Conservation (phyloP, 805 yeast genomes). For the Candida pseudoglaebosa region DNA sequence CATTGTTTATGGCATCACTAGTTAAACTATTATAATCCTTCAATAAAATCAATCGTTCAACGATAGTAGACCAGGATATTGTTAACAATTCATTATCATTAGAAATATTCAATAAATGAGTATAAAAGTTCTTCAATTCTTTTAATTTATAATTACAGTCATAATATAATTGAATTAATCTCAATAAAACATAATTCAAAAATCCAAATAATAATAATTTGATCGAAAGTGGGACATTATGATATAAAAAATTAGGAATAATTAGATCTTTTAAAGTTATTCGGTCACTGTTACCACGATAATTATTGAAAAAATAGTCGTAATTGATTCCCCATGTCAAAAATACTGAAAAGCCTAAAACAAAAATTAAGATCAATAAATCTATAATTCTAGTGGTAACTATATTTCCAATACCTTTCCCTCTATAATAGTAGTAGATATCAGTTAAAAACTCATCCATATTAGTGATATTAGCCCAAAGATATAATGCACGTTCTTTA, state of each 20-base stretch:
- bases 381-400: slow-evolving; percentile 62
- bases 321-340: slow-evolving; percentile 79
- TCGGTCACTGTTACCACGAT: slow-evolving; percentile 15
- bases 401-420: slow-evolving; percentile 83
- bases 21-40: slow-evolving; percentile 78
- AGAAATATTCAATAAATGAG: slow-evolving; percentile 61
- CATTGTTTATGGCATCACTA: slow-evolving; percentile 25
- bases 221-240: slow-evolving; percentile 39
- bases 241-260: slow-evolving; percentile 42
- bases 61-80: slow-evolving; percentile 87
- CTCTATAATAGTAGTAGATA: slow-evolving; percentile 77
- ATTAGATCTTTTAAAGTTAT: slow-evolving; percentile 32
- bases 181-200: slow-evolving; percentile 46
- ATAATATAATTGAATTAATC: slow-evolving; percentile 51
- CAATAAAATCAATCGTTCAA: slow-evolving; percentile 66
- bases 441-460: slow-evolving; percentile 83
- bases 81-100: slow-evolving; percentile 83
- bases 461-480: slow-evolving; percentile 95
- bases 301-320: slow-evolving; percentile 24
- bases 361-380: slow-evolving; percentile 70
- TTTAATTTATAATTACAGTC: slow-evolving; percentile 59
- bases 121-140: slow-evolving; percentile 77
- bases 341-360: slow-evolving; percentile 73
- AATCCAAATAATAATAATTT: slow-evolving; percentile 65
- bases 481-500: slow-evolving; percentile 79